phyloP scores from a whole-genome alignment of 768 basidiomycete genomes.

The Tulasnella sp. region DNA sequence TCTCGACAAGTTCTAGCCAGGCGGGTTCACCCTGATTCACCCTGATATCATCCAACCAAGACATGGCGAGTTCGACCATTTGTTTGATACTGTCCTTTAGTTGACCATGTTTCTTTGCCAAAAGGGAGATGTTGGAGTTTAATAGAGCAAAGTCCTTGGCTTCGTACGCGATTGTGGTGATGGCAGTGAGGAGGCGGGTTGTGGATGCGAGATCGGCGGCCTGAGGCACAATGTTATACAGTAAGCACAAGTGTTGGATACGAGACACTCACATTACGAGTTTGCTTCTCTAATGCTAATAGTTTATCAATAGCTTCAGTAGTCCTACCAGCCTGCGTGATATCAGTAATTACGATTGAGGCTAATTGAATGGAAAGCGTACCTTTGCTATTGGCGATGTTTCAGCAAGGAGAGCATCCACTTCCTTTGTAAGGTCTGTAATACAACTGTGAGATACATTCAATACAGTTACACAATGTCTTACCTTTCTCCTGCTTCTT shows the following conservation, averaged over 20 bases:
- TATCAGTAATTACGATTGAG: slow-evolving; percentile 15
- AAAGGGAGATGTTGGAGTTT: slow-evolving; percentile 49
- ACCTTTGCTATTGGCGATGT: slow-evolving; percentile 61
- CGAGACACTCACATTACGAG: slow-evolving; percentile 61
- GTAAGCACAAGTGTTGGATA: neutral
- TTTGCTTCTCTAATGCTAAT: slow-evolving; percentile 82
- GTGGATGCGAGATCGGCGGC: slow-evolving; percentile 92
- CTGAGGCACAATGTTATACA: slow-evolving; percentile 31
- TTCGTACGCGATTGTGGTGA: slow-evolving; percentile 58
- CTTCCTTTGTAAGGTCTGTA: slow-evolving; percentile 68
- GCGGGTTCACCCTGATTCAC: slow-evolving; percentile 49
- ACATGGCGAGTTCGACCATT: slow-evolving; percentile 80
- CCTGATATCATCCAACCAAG: slow-evolving; percentile 68
- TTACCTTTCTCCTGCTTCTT: slow-evolving; percentile 20
- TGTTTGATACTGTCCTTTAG: slow-evolving; percentile 78
- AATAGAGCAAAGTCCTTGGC: slow-evolving; percentile 55
- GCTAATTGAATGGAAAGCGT: slow-evolving; percentile 19
- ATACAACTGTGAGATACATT: neutral
- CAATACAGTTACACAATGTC: neutral
- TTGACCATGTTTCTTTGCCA: slow-evolving; percentile 96
- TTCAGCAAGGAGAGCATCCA: slow-evolving; percentile 59
- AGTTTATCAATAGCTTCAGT: slow-evolving; percentile 85
- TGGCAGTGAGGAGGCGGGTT: slow-evolving; percentile 63
- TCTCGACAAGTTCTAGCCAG: slow-evolving; percentile 84
- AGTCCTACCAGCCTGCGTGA: slow-evolving; percentile 56